Evolutionary conservation across 2,329 filamentous ascomycete species (phyloP), one percentile per base, ranked within the genome.

Genomic region (Ophiostoma pallidulum): DNA sequence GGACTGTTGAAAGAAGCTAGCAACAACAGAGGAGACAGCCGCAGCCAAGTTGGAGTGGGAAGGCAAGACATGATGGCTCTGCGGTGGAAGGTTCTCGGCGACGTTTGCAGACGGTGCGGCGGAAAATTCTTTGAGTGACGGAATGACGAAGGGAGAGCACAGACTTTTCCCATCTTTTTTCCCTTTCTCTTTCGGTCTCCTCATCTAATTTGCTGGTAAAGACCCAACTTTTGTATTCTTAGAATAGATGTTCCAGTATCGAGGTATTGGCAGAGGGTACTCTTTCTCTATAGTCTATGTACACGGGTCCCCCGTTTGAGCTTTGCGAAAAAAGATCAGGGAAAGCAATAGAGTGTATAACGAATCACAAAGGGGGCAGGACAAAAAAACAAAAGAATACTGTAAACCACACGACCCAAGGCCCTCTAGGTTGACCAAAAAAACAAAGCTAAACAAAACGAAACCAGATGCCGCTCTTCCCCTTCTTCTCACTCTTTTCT

Each of bases 91-190:
- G 53, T 57, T 22, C 31, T 47, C n/a, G 58, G 53, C 7, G 59
- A 60, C 18, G 49, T 59, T 1, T 66, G 64, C 35, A 58, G 58
- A 5, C 54, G 58, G 6, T 66, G 64, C 48, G 63, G 63, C 2
- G 64, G 64, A 13, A 66, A 65, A 55, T 66, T 64, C 44, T 47
- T 63, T 39, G 62, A 60, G 40, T 63, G 47, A 32, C 16, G 24
- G 29, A 14, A 24, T 13, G 20, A 55, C 13, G 33, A 14, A 3
- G 20, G 13, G 24, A 5, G 13, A 20, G 18, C 26, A 29, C 19
- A n/a, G 22, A 16, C 22, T 38, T 20, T n/a, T 16, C 31, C 28
- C 22, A 18, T 38, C 28, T 40, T 28, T n/a, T 3, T 36, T 22
- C 33, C 14, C n/a, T 14, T 36, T 29, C 9, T 24, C 18, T 31